Evolutionary conservation across 352 stramenopile genomes (phyloP).

Genomic region (Phytophthora ramorum): DNA sequence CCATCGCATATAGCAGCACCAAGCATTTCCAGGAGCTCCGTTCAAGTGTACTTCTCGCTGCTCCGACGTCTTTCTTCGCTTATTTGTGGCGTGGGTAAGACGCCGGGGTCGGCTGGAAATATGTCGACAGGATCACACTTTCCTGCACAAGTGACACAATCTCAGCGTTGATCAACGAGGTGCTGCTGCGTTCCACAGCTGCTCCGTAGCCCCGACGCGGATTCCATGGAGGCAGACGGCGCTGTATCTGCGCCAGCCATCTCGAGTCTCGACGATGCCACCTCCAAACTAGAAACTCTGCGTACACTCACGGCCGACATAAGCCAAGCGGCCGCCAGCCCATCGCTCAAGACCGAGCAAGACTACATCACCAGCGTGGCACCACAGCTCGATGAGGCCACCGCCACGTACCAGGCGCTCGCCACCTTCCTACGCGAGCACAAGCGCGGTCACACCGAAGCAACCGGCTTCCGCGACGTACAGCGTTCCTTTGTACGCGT

Average conservation of each 20-base stretch:
- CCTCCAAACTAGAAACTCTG: constrained; percentile 41
- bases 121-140: background rate
- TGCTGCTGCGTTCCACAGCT: background rate
- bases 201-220: background rate
- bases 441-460: constrained; percentile 55
- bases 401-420: constrained; percentile 65
- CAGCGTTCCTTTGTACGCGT: constrained; percentile 68
- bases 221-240: constrained; percentile 1
- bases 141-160: constrained; percentile 4
- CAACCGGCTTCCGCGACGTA: constrained; percentile 55
- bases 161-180: background rate
- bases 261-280: constrained; percentile 56
- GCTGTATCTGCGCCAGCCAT: constrained; percentile 23
- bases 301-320: constrained; percentile 49
- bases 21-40: background rate
- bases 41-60: no score
- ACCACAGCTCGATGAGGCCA: constrained; percentile 63
- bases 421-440: constrained; percentile 69
- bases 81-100: constrained; percentile 16
- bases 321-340: constrained; percentile 37
- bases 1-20: background rate
- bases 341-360: constrained; percentile 55
- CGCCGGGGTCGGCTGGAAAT: background rate
- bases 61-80: background rate
- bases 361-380: constrained; percentile 59